Base-by-base conservation (phyloP, 768 basidiomycete genomes). In the Suillus paluster region DNA sequence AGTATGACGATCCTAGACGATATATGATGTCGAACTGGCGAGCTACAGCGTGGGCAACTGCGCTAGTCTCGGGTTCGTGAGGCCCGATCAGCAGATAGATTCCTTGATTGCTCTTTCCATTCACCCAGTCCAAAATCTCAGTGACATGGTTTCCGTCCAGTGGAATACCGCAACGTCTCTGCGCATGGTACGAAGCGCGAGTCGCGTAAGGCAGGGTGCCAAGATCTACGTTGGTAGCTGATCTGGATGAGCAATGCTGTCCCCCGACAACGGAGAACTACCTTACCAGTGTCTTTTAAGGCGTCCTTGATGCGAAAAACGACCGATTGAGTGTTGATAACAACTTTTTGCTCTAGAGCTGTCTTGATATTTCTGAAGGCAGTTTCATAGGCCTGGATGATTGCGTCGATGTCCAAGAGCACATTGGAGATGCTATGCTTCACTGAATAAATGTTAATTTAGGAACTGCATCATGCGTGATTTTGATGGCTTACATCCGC, bases 1-100 rank as follows among this genome's bases (percentile, higher is more conserved):
- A 71, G 34, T 67, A 58, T 8, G 63, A 57, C 23, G 69, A 63
- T 41, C 68, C 70, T 10, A 71, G 62, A 25, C 64, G 62, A 19
- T 44, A 45, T 25, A 63, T 30, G 12, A 48, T 34, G 23, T 63
- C 44, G 39, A 66, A 64, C 23, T 12, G 36, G 17, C 50, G 1
- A 30, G 67, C 64, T 15, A 63, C 58, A 11, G 63, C 44, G 36
- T 66, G 46, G 7, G 68, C 65, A 45, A 66, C 53, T n/a, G 60
- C 50, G n/a, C 68, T 57, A 41, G 63, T 64, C n/a, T 64, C 68
- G 23, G 68, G 66, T 38, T 61, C 58, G 7, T 39, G 15, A 33
- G 46, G 46, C 1, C 68, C 68, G 17, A 55, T 46, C 11, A 69
- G 65, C n/a, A 66, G 44, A 42, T 50, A 67, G 17, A 69, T 57